Conservation (phyloP, 2,329 filamentous ascomycete genomes). For the Cercospora sp. region DNA sequence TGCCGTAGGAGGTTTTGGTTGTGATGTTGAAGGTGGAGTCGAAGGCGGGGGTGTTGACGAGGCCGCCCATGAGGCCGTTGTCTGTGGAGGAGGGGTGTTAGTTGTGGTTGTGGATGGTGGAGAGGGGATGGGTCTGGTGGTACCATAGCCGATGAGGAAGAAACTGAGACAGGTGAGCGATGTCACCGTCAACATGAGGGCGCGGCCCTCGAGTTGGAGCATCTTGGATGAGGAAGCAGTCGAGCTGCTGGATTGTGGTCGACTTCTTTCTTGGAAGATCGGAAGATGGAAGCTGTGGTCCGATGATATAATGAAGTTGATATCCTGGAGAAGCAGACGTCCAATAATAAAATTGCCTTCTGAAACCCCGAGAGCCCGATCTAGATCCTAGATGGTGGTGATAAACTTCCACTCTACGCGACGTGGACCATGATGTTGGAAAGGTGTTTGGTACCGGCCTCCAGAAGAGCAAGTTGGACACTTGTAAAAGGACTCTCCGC, state of each 20-base stretch:
- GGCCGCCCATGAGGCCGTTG: slow-evolving; percentile 30
- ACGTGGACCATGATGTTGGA: background rate
- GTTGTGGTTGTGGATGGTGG: slow-evolving; percentile 11
- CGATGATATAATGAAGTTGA: background rate
- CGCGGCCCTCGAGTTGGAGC: slow-evolving; percentile 39
- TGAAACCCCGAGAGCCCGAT: background rate
- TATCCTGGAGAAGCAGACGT: background rate
- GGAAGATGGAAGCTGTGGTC: background rate
- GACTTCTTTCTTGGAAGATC: background rate
- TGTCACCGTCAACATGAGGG: slow-evolving; percentile 47
- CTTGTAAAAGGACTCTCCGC: background rate
- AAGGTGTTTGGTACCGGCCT: background rate
- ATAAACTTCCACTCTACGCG: background rate
- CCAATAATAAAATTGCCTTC: background rate
- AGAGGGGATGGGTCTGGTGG: background rate
- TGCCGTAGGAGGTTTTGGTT: slow-evolving; percentile 37
- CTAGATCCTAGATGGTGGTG: background rate
- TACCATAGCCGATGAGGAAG: slow-evolving; percentile 48
- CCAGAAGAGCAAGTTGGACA: background rate
- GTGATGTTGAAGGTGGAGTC: slow-evolving; percentile 45
- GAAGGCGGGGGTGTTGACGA: slow-evolving; percentile 46
- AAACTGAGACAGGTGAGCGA: slow-evolving; percentile 51
- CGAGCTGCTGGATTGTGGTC: background rate
- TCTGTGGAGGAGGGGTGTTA: background rate
- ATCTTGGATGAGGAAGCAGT: slow-evolving; percentile 20